These are phyloP conservation scores for Lotus japonicus DNA, from an alignment of 306 rosid genomes.

Conservation along the genomic window DNA sequence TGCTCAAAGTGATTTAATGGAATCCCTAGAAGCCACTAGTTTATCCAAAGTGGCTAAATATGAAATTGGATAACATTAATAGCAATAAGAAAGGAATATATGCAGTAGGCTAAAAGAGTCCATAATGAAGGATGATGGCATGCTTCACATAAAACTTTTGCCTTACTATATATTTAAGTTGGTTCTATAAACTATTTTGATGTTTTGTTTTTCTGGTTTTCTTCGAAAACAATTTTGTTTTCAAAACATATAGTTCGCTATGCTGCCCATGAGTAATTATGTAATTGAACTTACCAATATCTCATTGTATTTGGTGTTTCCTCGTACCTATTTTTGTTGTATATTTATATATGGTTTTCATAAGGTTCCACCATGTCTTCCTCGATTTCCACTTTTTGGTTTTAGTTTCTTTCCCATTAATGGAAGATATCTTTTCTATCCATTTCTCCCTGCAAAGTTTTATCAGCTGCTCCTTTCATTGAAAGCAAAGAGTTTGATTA, in stretches of 20 bases:
- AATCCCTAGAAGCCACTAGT: background rate
- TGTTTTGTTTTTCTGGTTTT: background rate
- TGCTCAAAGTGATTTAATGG: background rate
- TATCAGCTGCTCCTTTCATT: slow-evolving; percentile 80
- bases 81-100: background rate
- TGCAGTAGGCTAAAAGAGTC: background rate
- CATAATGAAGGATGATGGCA: background rate
- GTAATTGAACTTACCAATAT: slow-evolving; percentile 24
- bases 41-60: background rate
- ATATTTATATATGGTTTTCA: slow-evolving; percentile 21
- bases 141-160: background rate
- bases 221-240: background rate
- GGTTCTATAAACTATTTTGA: background rate
- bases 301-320: too few relatives aligned
- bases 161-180: background rate
- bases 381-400: slow-evolving; percentile 44
- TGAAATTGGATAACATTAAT: background rate
- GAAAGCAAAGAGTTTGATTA: slow-evolving; percentile 79
- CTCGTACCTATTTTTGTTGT: background rate
- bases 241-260: background rate
- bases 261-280: background rate
- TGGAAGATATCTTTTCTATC: slow-evolving; percentile 66
- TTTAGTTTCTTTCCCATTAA: slow-evolving; percentile 61
- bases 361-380: slow-evolving; percentile 38
- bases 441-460: slow-evolving; percentile 56